Evolutionary conservation across 257 asterid species (phyloP).

Genomic region (Anisodus tanguticus): DNA sequence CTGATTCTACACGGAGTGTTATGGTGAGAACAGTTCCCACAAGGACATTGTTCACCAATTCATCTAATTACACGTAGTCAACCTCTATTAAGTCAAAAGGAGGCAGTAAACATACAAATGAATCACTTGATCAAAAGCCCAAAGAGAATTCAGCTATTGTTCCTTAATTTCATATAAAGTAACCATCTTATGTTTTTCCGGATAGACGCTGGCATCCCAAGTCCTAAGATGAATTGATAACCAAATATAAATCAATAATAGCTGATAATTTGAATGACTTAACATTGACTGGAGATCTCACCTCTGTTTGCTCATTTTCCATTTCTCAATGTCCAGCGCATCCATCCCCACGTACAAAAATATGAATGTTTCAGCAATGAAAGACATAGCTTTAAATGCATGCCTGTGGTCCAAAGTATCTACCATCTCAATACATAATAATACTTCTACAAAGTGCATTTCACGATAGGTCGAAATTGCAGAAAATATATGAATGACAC

Average conservation of each 20-base stretch:
- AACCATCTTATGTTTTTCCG: not conserved
- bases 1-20: not conserved
- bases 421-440: not conserved
- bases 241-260: not conserved
- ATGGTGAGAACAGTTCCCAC: not conserved
- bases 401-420: constrained; percentile 61
- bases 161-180: not conserved
- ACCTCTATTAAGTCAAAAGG: not conserved
- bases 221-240: not conserved
- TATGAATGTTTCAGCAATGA: constrained; percentile 88
- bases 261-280: not conserved
- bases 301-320: constrained; percentile 84
- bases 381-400: constrained; percentile 84
- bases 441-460: not conserved
- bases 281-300: constrained; percentile 31
- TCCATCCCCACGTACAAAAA: constrained; percentile 96
- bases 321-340: constrained; percentile 80
- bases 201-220: not conserved
- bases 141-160: not conserved
- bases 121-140: not conserved
- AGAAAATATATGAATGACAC: constrained; percentile 20
- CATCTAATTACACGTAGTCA: not conserved
- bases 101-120: not conserved
- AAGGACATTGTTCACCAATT: constrained; percentile 9
- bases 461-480: not conserved